Evolutionary conservation across 2,329 filamentous ascomycete genomes (phyloP).

Genomic region (Helotiales sp.): DNA sequence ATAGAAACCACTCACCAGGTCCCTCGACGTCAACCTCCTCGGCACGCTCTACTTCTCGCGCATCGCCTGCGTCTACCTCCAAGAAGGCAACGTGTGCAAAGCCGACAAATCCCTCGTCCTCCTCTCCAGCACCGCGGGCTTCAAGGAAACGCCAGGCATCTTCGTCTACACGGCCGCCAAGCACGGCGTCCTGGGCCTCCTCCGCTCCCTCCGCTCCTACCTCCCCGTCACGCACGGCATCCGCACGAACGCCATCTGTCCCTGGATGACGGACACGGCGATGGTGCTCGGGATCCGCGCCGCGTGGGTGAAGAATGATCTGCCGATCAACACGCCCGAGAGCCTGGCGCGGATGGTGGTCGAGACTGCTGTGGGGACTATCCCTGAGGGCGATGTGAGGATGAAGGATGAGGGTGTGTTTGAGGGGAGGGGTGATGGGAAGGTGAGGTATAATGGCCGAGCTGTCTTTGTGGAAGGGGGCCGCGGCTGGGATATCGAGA

Average conservation of each 20-base stretch:
- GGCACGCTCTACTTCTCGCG: constrained; percentile 30
- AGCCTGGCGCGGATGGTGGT: constrained; percentile 54
- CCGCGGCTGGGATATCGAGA: constrained; percentile 29
- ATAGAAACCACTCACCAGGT: constrained; percentile 47
- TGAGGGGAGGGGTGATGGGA: not conserved
- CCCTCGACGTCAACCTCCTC: constrained; percentile 27
- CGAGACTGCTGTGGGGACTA: constrained; percentile 47
- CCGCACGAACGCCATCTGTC: constrained; percentile 60
- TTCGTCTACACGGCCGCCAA: constrained; percentile 44
- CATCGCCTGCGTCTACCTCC: constrained; percentile 27
- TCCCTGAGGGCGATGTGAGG: constrained; percentile 14
- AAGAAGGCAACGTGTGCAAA: not conserved
- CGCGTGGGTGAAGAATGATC: constrained; percentile 39
- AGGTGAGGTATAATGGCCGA: constrained; percentile 48
- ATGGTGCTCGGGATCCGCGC: constrained; percentile 48
- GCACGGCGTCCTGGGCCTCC: constrained; percentile 57
- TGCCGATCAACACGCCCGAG: constrained; percentile 46
- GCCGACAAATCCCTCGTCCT: constrained; percentile 35
- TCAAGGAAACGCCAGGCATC: constrained; percentile 44
- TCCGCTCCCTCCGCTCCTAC: constrained; percentile 51
- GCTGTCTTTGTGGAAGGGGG: constrained; percentile 51
- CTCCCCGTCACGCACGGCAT: constrained; percentile 47
- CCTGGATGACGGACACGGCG: constrained; percentile 57
- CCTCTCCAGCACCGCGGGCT: constrained; percentile 53
- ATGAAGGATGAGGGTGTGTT: constrained; percentile 46